Percentiles rank a stretch among this genome's conserved stretches.
These are phyloP conservation scores for Ceratobasidium sp. DNA, from an alignment of 1,284 basidiomycete species.

Conservation along the genomic window DNA sequence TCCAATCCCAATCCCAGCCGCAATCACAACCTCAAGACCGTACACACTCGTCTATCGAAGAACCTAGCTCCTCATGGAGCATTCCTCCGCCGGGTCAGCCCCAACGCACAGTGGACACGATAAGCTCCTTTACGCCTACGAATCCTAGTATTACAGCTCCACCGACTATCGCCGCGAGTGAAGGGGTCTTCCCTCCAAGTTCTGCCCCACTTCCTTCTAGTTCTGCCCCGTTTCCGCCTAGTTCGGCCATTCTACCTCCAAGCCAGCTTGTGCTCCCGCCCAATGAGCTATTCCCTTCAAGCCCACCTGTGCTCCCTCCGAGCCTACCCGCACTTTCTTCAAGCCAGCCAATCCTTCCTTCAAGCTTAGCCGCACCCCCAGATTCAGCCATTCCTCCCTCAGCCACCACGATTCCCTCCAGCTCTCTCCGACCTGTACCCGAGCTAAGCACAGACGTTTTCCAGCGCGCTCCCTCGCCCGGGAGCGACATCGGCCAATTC, in stretches of 20 bases:
- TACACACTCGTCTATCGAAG: constrained; percentile 36
- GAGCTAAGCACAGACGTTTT: constrained; percentile 16
- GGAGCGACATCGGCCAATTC: constrained; percentile 30
- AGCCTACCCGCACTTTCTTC: no score
- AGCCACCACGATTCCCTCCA: no score
- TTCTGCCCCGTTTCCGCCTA: not conserved
- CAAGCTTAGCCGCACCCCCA: no score
- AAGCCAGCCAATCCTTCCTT: no score
- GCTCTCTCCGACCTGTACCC: constrained; percentile 13
- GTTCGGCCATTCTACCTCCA: no score
- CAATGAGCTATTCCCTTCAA: not conserved
- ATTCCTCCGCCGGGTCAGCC: constrained; percentile 14
- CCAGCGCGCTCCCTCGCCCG: constrained; percentile 5
- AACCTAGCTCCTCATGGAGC: constrained; percentile 10
- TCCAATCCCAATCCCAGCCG: not conserved
- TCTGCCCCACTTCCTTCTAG: not conserved
- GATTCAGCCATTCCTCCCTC: no score
- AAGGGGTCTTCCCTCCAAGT: not conserved
- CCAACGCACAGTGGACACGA: constrained; percentile 12
- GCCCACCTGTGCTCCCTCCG: no score
- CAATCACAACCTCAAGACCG: constrained; percentile 18
- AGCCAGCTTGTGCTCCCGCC: no score
- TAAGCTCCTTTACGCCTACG: constrained; percentile 34
- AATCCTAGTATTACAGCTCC: constrained; percentile 15
- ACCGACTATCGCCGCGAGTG: not conserved